phyloP scores from a whole-genome alignment of 805 yeast species.

The Teunomyces panamensis region DNA sequence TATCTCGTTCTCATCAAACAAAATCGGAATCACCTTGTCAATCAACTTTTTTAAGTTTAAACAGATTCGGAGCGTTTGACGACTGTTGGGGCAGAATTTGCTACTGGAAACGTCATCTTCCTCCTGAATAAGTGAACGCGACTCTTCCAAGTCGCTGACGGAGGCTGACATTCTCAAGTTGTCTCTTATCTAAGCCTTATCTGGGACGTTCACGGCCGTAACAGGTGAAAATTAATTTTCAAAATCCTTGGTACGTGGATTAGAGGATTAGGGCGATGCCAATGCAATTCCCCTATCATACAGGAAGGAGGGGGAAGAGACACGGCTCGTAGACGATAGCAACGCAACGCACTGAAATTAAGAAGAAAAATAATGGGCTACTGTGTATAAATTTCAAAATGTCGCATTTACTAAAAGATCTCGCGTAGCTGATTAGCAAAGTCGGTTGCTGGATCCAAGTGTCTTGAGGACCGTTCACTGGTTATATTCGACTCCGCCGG shows the following conservation, averaged over 20 bases:
- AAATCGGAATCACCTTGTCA: constrained; percentile 68
- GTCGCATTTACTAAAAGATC: not conserved
- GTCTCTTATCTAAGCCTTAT: not conserved
- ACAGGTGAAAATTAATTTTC: not conserved
- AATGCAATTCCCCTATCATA: not conserved
- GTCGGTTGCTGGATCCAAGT: not conserved
- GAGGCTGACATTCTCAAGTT: constrained; percentile 1
- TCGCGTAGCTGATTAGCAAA: not conserved
- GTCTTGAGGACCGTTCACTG: not conserved
- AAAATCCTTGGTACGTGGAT: no score
- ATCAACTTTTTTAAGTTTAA: constrained; percentile 69
- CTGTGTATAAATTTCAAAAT: not conserved
- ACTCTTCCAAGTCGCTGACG: not conserved
- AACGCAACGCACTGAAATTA: not conserved
- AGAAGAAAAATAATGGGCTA: not conserved
- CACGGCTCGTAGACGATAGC: not conserved
- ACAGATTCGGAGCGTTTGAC: constrained; percentile 68
- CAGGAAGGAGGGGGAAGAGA: not conserved
- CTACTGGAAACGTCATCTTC: constrained; percentile 10
- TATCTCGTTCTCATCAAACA: constrained; percentile 50
- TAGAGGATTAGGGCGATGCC: not conserved
- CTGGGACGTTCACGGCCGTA: not conserved
- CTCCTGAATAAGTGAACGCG: constrained; percentile 1
- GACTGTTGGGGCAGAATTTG: constrained; percentile 50
- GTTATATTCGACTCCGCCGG: not conserved